Evolutionary conservation across 495 filamentous ascomycete species (phyloP), one percentile per base, ranked within the genome.

Genomic region (Penicillium paradoxum): DNA sequence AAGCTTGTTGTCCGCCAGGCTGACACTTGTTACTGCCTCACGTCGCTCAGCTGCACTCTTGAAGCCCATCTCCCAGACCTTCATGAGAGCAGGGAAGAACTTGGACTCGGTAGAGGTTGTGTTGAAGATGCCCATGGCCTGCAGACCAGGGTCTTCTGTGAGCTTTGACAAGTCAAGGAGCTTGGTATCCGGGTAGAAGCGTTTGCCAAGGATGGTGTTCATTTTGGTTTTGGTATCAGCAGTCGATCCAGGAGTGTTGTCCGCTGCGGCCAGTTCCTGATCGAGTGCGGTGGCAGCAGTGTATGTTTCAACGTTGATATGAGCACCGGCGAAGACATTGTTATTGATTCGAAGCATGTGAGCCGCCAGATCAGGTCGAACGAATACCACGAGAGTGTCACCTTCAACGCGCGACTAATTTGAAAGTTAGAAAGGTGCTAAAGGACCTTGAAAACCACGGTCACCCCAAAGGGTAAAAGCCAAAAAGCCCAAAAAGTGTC

Each of bases 41-140:
- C 80, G 78, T 63, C 89, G 89, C 27, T 83, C 77, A 15, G 85
- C 70, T 4, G 78, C 44, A 24, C 71, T 82, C 54, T 79, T 79
- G 71, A 93, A 93, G 24, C 83, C 75, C 58, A 79, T 70, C 29
- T 89, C 84, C 64, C 85, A 88, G 30, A 96, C 78, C 49, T 81
- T 83, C 85, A 97, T 90, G 27, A 97, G 73, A 3, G 86, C 91
- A 33, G 87, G 87, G 71, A 97, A 96, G 53, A 96, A 85, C 63
- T 96, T 97, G 42, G 85, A 82, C 24, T 86, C 83, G n/a, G 82
- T 84, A 2, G 83, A 80, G 24, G 74, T 78, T 40, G 73, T 78
- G 52, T 82, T 76, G 70, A 96, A 95, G 32, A 91, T 83, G 19
- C 90, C 88, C 73, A 88, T 84, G 19, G 79, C 73, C 30, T 76